phyloP scores from a whole-genome alignment of 2,329 filamentous ascomycete species.

The Diaporthe vexans region DNA sequence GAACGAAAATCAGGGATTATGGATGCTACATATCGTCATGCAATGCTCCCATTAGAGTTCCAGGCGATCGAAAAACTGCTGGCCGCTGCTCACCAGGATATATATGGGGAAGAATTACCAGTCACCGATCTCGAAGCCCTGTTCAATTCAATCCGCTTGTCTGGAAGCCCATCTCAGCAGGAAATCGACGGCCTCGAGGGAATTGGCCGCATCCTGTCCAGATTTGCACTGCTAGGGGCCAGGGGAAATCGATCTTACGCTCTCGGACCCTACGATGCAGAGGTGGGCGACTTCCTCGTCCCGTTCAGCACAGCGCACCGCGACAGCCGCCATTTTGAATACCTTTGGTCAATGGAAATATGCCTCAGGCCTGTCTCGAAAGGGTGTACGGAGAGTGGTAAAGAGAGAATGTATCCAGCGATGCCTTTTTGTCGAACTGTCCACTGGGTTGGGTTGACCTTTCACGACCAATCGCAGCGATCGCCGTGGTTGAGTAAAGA shows the following conservation, averaged over 20 bases:
- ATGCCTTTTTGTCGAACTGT: not conserved
- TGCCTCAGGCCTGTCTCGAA: not conserved
- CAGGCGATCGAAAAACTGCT: too few species aligned
- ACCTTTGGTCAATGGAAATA: not conserved
- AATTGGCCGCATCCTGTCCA: not conserved
- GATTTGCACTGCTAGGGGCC: not conserved
- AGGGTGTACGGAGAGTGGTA: rapidly evolving
- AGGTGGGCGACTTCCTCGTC: not conserved
- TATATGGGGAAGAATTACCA: too few species aligned
- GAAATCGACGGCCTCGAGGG: not conserved
- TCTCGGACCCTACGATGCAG: not conserved
- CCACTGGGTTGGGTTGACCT: not conserved
- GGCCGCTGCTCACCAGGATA: too few species aligned
- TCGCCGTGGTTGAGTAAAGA: too few species aligned
- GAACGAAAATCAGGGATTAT: too few species aligned
- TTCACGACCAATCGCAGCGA: not conserved
- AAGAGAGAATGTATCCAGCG: not conserved
- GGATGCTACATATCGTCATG: too few species aligned
- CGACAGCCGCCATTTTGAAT: too few species aligned
- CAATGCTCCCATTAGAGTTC: too few species aligned
- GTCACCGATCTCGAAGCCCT: too few species aligned
- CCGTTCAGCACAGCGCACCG: not conserved
- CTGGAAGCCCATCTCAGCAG: not conserved
- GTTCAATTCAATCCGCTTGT: too few species aligned
- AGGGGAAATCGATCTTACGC: too few species aligned